These are phyloP conservation scores for Metarhizium rileyi DNA, from an alignment of 2,329 filamentous ascomycete species.

Conservation along the genomic window DNA sequence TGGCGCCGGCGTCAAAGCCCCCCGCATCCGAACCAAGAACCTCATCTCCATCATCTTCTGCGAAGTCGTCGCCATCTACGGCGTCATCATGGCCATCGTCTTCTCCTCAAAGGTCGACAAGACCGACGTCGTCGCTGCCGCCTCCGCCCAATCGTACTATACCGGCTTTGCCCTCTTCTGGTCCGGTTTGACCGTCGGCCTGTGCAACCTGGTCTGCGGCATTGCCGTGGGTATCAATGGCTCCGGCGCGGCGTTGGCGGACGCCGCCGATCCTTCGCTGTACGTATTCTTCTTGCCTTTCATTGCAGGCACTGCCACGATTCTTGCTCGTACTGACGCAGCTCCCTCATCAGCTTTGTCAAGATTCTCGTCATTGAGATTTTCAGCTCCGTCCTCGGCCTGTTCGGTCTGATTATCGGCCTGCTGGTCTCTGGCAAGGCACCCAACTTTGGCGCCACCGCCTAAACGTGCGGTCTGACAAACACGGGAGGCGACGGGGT, in stretches of 20 bases:
- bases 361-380: slow-evolving; percentile 99
- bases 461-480: not conserved
- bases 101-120: slow-evolving; percentile 80
- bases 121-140: slow-evolving; percentile 54
- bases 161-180: slow-evolving; percentile 95
- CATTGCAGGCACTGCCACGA: too few species aligned
- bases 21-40: slow-evolving; percentile 98
- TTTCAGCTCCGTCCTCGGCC: slow-evolving; percentile 92
- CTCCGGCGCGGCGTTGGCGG: slow-evolving; percentile 88
- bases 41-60: slow-evolving; percentile 99
- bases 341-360: slow-evolving; percentile 60
- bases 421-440: slow-evolving; percentile 82
- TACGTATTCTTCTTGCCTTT: slow-evolving; percentile 37
- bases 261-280: slow-evolving; percentile 86
- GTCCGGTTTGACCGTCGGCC: slow-evolving; percentile 86
- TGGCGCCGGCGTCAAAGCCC: slow-evolving; percentile 91
- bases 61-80: slow-evolving; percentile 99
- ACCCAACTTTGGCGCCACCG: slow-evolving; percentile 17
- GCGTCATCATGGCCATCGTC: slow-evolving; percentile 98
- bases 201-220: slow-evolving; percentile 94
- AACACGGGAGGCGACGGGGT: not conserved
- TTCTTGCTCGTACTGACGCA: slow-evolving; percentile 20
- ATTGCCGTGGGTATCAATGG: slow-evolving; percentile 97
- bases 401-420: slow-evolving; percentile 94
- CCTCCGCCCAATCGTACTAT: slow-evolving; percentile 75